phyloP scores from a whole-genome alignment of 1,284 basidiomycete genomes.

The Neonothopanus nambi region DNA sequence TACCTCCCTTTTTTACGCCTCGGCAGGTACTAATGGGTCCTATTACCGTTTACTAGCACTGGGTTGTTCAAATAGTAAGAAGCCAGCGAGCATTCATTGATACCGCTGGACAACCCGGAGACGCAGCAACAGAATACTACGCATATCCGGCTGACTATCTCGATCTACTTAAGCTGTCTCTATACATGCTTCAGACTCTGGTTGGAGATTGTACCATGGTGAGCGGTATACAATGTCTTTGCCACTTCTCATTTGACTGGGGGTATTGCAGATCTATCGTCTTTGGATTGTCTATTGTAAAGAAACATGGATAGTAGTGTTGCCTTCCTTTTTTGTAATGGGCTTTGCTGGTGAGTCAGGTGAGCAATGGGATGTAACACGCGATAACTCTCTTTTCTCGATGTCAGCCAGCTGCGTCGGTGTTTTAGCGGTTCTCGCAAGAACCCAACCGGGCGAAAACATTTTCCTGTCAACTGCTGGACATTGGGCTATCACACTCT shows the following conservation, averaged over 20 bases:
- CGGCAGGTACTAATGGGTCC: too few relatives aligned
- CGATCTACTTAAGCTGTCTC: constrained; percentile 7
- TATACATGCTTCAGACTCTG: constrained; percentile 10
- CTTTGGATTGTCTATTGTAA: constrained; percentile 10
- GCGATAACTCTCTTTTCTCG: neutral
- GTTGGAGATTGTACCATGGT: constrained; percentile 12
- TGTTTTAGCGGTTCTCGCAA: constrained; percentile 5
- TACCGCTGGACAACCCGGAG: constrained; percentile 1
- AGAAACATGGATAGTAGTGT: neutral
- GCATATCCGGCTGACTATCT: constrained; percentile 6
- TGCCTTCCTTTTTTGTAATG: neutral
- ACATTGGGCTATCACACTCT: constrained; percentile 6
- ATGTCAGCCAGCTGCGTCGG: constrained; percentile 5
- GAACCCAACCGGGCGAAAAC: constrained; percentile 1
- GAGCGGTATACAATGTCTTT: too few relatives aligned
- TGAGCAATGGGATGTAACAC: neutral
- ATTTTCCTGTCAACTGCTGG: constrained; percentile 11
- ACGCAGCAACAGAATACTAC: constrained; percentile 3
- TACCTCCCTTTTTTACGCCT: neutral
- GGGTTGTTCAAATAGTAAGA: constrained; percentile 9
- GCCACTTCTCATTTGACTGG: neutral
- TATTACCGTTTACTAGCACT: neutral
- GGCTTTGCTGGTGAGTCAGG: constrained; percentile 1
- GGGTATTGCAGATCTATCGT: constrained; percentile 4
- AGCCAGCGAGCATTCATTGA: constrained; percentile 9